phyloP scores from a whole-genome alignment of 768 basidiomycete genomes.

The Lactarius sp. region DNA sequence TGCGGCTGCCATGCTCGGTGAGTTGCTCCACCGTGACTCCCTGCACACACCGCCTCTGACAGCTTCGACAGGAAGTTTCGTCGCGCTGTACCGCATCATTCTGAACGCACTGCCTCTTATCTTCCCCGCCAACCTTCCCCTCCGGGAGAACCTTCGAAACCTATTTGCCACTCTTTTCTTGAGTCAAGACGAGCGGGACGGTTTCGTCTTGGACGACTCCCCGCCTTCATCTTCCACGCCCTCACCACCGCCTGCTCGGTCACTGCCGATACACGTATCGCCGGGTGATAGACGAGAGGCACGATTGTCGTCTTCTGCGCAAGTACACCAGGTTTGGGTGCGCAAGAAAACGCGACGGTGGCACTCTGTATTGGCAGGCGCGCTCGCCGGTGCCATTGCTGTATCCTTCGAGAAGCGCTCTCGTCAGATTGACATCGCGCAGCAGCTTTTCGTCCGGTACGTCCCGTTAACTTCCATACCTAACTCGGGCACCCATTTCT shows the following conservation, averaged over 20 bases:
- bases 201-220: constrained; percentile 28
- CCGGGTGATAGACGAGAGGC: constrained; percentile 36
- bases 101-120: constrained; percentile 74
- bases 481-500: neutral
- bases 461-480: constrained; percentile 26
- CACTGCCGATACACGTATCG: constrained; percentile 8
- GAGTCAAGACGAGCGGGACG: constrained; percentile 15
- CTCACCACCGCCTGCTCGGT: constrained; percentile 25
- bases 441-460: constrained; percentile 86
- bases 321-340: constrained; percentile 57
- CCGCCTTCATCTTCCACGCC: constrained; percentile 23
- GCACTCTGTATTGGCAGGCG: constrained; percentile 78
- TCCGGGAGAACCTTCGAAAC: constrained; percentile 23
- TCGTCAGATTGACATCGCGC: constrained; percentile 63
- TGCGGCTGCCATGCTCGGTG: constrained; percentile 86
- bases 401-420: constrained; percentile 74
- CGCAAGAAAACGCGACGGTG: constrained; percentile 66
- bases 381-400: constrained; percentile 63
- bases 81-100: constrained; percentile 71
- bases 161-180: constrained; percentile 32
- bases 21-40: constrained; percentile 27
- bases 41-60: neutral
- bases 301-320: constrained; percentile 57
- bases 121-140: constrained; percentile 38
- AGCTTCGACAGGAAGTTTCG: constrained; percentile 59